These are phyloP conservation scores for Dryadomyces quercivorus DNA, from an alignment of 2,329 filamentous ascomycete genomes.

Conservation along the genomic window DNA sequence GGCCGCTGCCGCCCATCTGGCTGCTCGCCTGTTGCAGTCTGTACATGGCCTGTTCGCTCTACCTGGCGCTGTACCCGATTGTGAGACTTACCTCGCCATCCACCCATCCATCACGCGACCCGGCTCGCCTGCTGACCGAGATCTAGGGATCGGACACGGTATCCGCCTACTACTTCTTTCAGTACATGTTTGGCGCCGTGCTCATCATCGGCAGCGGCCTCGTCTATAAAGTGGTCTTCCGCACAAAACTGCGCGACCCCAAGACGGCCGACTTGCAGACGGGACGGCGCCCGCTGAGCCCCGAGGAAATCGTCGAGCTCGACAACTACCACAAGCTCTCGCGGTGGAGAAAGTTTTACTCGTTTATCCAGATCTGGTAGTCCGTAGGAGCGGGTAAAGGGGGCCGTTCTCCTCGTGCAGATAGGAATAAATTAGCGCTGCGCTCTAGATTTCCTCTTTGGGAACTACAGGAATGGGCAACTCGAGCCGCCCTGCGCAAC, in stretches of 20 bases:
- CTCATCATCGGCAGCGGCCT: background rate
- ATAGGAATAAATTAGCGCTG: no score
- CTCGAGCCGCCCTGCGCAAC: background rate
- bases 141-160: constrained; percentile 1
- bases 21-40: constrained; percentile 2
- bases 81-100: background rate
- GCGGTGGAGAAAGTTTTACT: background rate
- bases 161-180: constrained; percentile 5
- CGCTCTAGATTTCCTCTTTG: background rate
- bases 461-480: background rate
- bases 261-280: background rate
- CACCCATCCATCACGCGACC: background rate
- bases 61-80: constrained; percentile 6
- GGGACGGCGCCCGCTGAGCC: background rate
- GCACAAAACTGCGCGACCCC: background rate
- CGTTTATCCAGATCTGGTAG: constrained; percentile 1
- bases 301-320: background rate
- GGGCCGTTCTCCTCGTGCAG: no score
- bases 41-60: constrained; percentile 3
- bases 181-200: constrained; percentile 4
- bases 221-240: background rate
- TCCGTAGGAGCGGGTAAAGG: no score
- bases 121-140: background rate
- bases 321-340: background rate
- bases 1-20: constrained; percentile 4